Evolutionary conservation across 371 early-diverging fungal genomes (phyloP).

Genomic region (Chytridiales sp.): DNA sequence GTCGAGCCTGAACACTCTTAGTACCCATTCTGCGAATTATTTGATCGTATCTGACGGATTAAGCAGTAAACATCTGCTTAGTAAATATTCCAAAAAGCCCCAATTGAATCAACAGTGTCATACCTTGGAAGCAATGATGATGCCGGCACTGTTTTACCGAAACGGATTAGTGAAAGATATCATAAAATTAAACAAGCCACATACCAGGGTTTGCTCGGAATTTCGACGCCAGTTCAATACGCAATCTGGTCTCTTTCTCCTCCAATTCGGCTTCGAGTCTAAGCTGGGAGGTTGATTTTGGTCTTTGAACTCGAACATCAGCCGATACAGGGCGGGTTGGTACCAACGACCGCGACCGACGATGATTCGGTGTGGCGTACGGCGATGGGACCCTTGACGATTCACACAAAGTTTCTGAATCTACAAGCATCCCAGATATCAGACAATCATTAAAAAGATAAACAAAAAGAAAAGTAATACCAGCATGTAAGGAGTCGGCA

Average conservation of each 20-base stretch:
- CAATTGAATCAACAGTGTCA: background rate
- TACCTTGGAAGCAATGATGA: slow-evolving; percentile 26
- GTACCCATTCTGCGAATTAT: slow-evolving; percentile 33
- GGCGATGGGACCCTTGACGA: slow-evolving; percentile 2
- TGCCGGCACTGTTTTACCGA: slow-evolving; percentile 21
- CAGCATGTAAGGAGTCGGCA: too few species aligned
- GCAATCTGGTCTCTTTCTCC: slow-evolving; percentile 5
- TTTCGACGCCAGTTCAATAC: background rate
- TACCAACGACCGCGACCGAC: slow-evolving; percentile 4
- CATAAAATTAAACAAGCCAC: background rate
- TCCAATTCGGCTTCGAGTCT: slow-evolving; percentile 23
- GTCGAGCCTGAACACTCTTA: slow-evolving; percentile 21
- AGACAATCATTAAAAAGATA: too few species aligned
- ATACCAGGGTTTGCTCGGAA: slow-evolving; percentile 31
- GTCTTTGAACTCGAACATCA: too few species aligned
- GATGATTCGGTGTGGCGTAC: slow-evolving; percentile 9
- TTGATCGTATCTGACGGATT: slow-evolving; percentile 20
- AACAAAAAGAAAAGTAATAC: too few species aligned
- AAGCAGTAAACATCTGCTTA: background rate
- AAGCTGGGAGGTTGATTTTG: slow-evolving; percentile 20
- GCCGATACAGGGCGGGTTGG: background rate
- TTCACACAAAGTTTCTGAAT: slow-evolving; percentile 7
- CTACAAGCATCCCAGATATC: background rate
- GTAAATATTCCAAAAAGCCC: too few species aligned
- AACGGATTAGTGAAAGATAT: background rate